phyloP scores from a whole-genome alignment of 345 rosid genomes.

The Conringia planisiliqua region DNA sequence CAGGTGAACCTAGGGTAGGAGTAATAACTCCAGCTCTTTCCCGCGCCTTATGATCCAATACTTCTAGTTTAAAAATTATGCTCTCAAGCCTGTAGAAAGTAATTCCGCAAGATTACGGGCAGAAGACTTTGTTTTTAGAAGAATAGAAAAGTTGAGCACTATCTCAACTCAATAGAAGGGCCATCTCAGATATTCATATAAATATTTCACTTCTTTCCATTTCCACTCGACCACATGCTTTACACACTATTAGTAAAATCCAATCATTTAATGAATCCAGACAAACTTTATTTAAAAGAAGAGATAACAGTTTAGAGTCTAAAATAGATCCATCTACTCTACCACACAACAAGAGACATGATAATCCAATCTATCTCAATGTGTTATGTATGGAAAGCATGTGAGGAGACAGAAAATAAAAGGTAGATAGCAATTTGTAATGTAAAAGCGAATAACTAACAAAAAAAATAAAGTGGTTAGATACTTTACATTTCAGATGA shows the following conservation, averaged over 20 bases:
- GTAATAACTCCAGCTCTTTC: constrained; percentile 90
- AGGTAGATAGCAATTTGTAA: neutral
- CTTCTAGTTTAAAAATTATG: constrained; percentile 83
- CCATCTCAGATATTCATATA: neutral
- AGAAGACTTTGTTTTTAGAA: neutral
- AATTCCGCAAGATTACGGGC: neutral
- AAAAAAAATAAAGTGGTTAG: neutral
- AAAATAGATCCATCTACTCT: neutral
- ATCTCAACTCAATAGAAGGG: neutral
- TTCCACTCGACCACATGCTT: constrained; percentile 7
- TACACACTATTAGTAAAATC: neutral
- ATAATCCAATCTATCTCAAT: neutral
- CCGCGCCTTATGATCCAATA: constrained; percentile 86
- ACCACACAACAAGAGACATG: neutral
- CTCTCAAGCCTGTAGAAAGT: constrained; percentile 58
- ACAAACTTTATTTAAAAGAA: neutral
- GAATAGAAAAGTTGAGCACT: neutral
- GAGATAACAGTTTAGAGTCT: neutral
- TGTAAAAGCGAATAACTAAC: neutral
- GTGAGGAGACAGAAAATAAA: neutral
- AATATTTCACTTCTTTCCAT: neutral
- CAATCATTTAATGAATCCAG: neutral
- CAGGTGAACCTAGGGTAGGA: constrained; percentile 69
- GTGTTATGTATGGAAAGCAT: too few species aligned
- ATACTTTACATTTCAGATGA: constrained; percentile 59